These are phyloP conservation scores for Leptosphaerulina australis DNA, from an alignment of 2,329 filamentous ascomycete species.

Conservation along the genomic window DNA sequence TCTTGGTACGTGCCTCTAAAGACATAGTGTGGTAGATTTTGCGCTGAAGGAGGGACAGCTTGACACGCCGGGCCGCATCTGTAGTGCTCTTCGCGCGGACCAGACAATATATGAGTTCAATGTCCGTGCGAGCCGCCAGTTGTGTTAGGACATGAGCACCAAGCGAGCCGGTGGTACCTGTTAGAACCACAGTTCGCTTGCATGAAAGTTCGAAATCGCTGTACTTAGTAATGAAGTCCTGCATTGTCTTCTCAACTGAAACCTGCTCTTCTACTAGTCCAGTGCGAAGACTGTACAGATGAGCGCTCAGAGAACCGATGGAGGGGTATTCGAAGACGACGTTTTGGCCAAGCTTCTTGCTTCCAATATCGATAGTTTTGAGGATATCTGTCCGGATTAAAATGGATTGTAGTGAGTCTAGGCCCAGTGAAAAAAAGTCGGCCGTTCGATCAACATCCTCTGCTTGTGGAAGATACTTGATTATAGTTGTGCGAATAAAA, in stretches of 20 bases:
- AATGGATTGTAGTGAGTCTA: slow-evolving; percentile 66
- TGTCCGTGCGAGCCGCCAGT: slow-evolving; percentile 34
- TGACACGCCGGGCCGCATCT: slow-evolving; percentile 45
- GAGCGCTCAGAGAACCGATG: slow-evolving; percentile 53
- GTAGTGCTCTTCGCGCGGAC: slow-evolving; percentile 53
- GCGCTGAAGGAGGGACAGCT: slow-evolving; percentile 45
- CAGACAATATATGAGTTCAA: slow-evolving; percentile 58
- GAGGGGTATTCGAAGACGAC: slow-evolving; percentile 65
- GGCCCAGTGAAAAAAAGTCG: slow-evolving; percentile 64
- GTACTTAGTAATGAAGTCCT: slow-evolving; percentile 53
- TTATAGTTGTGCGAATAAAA: slow-evolving; percentile 27
- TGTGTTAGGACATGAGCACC: slow-evolving; percentile 63
- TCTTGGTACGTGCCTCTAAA: slow-evolving; percentile 28
- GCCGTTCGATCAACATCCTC: slow-evolving; percentile 42
- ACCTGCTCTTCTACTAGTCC: slow-evolving; percentile 43
- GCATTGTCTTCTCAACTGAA: slow-evolving; percentile 53
- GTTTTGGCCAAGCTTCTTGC: slow-evolving; percentile 58
- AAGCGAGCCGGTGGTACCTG: slow-evolving; percentile 70
- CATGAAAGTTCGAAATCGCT: slow-evolving; percentile 40
- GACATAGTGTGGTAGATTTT: slow-evolving; percentile 45
- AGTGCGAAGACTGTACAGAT: slow-evolving; percentile 53
- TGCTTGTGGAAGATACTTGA: slow-evolving; percentile 20
- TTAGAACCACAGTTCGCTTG: slow-evolving; percentile 53
- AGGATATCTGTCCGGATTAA: slow-evolving; percentile 60
- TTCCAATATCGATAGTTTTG: slow-evolving; percentile 56